phyloP scores from a whole-genome alignment of 2,329 filamentous ascomycete genomes.

The Xylariaceae sp. region DNA sequence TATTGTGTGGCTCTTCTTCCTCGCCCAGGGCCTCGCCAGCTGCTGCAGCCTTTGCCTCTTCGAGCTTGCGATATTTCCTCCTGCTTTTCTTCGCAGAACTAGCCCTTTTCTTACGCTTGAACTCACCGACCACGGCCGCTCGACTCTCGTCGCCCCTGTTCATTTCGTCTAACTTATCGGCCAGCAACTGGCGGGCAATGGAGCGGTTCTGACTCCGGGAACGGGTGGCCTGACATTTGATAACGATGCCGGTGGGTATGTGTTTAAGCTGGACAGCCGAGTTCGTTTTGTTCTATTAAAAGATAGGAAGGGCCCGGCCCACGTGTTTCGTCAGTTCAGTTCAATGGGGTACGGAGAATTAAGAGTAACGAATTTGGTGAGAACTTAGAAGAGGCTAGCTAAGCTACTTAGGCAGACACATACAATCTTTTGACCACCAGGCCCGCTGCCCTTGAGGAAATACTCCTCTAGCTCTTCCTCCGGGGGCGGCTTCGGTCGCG shows the following conservation, averaged over 20 bases:
- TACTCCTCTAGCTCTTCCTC: conserved; percentile 77
- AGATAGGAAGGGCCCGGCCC: neutral
- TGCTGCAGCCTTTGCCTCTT: conserved; percentile 38
- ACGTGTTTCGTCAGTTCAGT: too few species aligned
- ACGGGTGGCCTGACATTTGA: conserved; percentile 90
- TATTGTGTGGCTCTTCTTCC: too few species aligned
- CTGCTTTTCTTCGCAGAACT: conserved; percentile 77
- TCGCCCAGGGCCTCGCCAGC: conserved; percentile 24
- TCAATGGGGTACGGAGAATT: too few species aligned
- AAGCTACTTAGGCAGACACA: too few species aligned
- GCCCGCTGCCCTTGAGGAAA: conserved; percentile 87
- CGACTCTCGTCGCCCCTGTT: conserved; percentile 67
- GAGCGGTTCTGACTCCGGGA: conserved; percentile 83
- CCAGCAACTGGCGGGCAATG: conserved; percentile 72
- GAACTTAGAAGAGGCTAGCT: too few species aligned
- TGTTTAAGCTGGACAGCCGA: conserved; percentile 93
- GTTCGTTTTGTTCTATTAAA: conserved; percentile 79
- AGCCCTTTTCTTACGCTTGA: conserved; percentile 63
- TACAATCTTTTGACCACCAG: conserved; percentile 93
- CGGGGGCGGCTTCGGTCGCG: conserved; percentile 64
- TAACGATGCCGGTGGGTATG: conserved; percentile 80
- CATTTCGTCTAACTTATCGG: conserved; percentile 66
- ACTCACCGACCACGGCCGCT: conserved; percentile 56
- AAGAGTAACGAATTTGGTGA: too few species aligned
- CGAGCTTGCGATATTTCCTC: conserved; percentile 67